These are phyloP conservation scores for Cardiospermum halicacabum DNA, from an alignment of 345 rosid species.

Conservation along the genomic window DNA sequence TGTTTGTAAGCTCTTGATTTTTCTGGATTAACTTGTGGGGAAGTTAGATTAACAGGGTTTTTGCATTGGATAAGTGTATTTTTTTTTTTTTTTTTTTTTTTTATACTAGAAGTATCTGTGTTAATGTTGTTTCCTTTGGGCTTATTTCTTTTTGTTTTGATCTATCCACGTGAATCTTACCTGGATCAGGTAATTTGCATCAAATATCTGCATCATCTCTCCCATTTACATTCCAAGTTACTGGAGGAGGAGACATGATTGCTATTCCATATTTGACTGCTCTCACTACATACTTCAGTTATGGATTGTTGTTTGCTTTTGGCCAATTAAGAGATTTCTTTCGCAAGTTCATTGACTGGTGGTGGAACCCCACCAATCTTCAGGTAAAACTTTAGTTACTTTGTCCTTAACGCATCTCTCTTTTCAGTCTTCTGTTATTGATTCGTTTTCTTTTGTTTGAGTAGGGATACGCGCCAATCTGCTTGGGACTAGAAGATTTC, in stretches of 20 bases:
- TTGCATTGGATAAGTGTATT: too few relatives aligned
- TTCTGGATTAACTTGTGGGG: too few relatives aligned
- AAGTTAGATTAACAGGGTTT: too few relatives aligned
- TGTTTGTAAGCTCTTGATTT: too few relatives aligned
- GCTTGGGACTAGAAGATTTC: slow-evolving; percentile 87
- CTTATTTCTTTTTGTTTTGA: too few relatives aligned
- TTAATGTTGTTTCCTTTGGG: too few relatives aligned
- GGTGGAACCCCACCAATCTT: slow-evolving; percentile 52
- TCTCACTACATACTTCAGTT: slow-evolving; percentile 71
- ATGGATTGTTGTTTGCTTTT: slow-evolving; percentile 66
- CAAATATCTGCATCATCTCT: slow-evolving; percentile 1
- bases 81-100: too few relatives aligned
- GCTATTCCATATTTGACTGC: slow-evolving; percentile 73
- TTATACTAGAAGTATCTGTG: too few relatives aligned
- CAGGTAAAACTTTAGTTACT: slow-evolving; percentile 27
- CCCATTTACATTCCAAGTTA: background rate
- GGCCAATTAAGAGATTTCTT: slow-evolving; percentile 82
- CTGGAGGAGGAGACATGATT: slow-evolving; percentile 38
- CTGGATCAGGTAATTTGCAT: background rate
- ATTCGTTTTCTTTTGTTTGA: background rate
- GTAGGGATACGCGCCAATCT: slow-evolving; percentile 93
- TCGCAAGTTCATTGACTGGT: slow-evolving; percentile 61
- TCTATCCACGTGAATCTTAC: background rate
- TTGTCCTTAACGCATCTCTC: background rate
- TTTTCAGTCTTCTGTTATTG: background rate